Evolutionary conservation across 331 rosid genomes (phyloP), one percentile per base, ranked within the genome.

Genomic region (Prunus yedoensis): DNA sequence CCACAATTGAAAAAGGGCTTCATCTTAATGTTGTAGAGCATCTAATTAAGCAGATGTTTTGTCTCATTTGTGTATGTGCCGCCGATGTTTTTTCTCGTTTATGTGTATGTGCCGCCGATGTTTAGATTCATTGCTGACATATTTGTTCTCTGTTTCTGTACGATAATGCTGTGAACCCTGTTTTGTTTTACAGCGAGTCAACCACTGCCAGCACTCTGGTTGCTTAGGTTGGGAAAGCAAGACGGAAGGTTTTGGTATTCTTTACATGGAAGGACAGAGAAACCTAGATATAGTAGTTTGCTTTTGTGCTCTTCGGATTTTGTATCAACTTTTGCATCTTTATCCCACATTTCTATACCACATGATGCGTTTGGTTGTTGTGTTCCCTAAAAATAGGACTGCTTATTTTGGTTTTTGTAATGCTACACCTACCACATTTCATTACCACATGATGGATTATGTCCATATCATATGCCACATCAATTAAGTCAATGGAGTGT

Each of bases 181-280:
- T 49, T 76, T 9, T 50, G 51, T 12, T 58, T 59, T 59, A n/a
- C 75, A 68, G 80, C 4, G 80, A 77, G 69, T 77, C 80, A 62
- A 77, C 75, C 30, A 58, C 80, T 77, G 79, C 79, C 56, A 75
- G 73, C 66, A 75, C 79, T 14, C 73, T 75, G 38, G 79, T 66
- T 25, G 66, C 79, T 54, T 76, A 66, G 73, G 66, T 38, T 66
- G 27, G 23, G 2, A 9, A 2, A 54, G 25, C 27, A 8, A 54
- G 25, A 14, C 16, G 23, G 28, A 35, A 65, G 52, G 27, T 76
- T 66, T 17, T 65, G 62, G 62, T 32, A 2, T 51, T 68, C 54
- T 20, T 45, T 38, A 66, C 47, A n/a, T 54, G 11, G 12, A n/a
- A n/a, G 60, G 11, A n/a, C 61, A 56, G 61, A 56, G 61, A n/a